Evolutionary conservation across 306 rosid genomes (phyloP), one percentile per base, ranked within the genome.

Genomic region (Medicago ruthenica): DNA sequence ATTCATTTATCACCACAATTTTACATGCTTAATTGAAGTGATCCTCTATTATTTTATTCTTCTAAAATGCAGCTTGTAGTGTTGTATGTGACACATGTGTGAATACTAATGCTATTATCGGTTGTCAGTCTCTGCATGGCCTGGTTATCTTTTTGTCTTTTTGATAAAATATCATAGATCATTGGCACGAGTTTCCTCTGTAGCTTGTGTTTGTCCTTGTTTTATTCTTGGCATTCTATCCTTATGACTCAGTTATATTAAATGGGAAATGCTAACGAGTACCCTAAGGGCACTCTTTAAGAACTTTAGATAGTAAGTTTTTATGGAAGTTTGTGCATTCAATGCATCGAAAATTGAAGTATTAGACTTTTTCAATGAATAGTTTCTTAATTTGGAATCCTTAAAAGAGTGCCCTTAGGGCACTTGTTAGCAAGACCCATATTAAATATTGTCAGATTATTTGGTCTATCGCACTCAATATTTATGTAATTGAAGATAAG

Each of bases 161-260:
- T 79, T 17, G 36, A 64, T 53, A 65, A 41, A 64, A 64, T 64
- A 72, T 36, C 58, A 36, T 79, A 50, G 27, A 34, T 53, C n/a
- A 16, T 45, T 31, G 66, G 41, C 66, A 47, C 31, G 50, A 68
- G 62, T 73, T 72, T 66, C 75, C 51, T 82, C 54, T 37, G 61
- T 39, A 51, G 48, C 70, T 63, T 70, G 75, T 48, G 24, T 15
- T 10, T 74, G 53, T 66, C 71, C 71, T 5, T 66, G 71, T 41
- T 41, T 66, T 18, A 17, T 41, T 44, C 12, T 20, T 21, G 57
- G 39, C 54, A 67, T 42, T 67, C 39, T 20, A 11, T 42, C 20
- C 36, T 20, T 24, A 21, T 44, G 39, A 67, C 4, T 72, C 39
- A 37, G 55, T 50, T 71, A 27, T 34, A 10, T 51, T n/a, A 37